phyloP scores from a whole-genome alignment of 176 grass and related monocot genomes.

The Cenchrus purpureus region DNA sequence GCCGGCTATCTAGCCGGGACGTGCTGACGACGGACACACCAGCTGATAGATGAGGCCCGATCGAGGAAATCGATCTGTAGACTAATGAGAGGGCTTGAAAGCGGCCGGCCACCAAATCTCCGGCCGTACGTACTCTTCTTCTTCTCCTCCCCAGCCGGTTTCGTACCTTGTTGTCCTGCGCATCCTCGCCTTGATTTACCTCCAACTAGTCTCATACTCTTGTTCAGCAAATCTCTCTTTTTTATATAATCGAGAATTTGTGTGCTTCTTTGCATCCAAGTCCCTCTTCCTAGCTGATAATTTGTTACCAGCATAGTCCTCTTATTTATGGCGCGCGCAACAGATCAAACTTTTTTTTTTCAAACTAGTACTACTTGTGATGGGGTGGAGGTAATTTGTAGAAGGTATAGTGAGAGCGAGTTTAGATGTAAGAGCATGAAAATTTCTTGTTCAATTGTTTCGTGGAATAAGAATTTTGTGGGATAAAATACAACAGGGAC shows the following conservation, averaged over 20 bases:
- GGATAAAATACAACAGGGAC: too few species aligned
- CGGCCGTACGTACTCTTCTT: constrained; percentile 14
- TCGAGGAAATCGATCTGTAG: neutral
- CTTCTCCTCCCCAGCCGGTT: neutral
- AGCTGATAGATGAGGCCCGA: neutral
- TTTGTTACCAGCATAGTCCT: neutral
- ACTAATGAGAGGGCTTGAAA: constrained; percentile 2
- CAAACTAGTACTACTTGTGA: too few species aligned
- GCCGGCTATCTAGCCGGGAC: neutral
- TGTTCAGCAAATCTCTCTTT: neutral
- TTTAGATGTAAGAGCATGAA: too few species aligned
- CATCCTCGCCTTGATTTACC: neutral
- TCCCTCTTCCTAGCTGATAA: neutral
- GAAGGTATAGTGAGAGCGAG: too few species aligned
- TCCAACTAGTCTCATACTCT: neutral
- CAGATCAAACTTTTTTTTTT: too few species aligned
- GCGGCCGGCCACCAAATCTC: constrained; percentile 25
- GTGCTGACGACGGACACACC: neutral
- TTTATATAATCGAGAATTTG: neutral
- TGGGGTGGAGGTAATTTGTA: too few species aligned
- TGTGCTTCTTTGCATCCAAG: neutral
- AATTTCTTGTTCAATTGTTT: too few species aligned
- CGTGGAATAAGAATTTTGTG: too few species aligned
- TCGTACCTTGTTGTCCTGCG: constrained; percentile 33
- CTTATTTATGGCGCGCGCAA: too few species aligned